These are phyloP conservation scores for Circinella umbellata DNA, from an alignment of 371 early-diverging fungal genomes.

Conservation along the genomic window DNA sequence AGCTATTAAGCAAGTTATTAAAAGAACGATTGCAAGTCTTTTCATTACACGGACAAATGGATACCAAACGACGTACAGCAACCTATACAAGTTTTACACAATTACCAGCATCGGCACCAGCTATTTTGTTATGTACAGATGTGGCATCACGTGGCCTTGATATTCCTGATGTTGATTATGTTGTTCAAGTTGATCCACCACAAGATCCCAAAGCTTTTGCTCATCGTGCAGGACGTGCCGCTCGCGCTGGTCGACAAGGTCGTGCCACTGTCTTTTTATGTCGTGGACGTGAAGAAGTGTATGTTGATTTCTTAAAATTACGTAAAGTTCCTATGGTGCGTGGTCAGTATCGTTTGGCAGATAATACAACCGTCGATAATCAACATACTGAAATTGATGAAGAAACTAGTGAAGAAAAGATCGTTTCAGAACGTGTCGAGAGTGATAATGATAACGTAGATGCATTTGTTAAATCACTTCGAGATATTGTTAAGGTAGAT, in stretches of 20 bases:
- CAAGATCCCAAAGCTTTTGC: constrained; percentile 96
- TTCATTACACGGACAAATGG: constrained; percentile 95
- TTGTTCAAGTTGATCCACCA: constrained; percentile 96
- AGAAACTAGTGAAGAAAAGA: constrained; percentile 41
- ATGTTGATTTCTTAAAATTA: constrained; percentile 83
- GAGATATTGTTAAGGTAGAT: constrained; percentile 65
- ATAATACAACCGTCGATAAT: constrained; percentile 28
- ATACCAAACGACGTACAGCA: constrained; percentile 78
- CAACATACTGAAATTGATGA: not conserved
- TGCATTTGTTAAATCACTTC: constrained; percentile 53
- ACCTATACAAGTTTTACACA: constrained; percentile 68
- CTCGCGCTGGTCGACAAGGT: constrained; percentile 90
- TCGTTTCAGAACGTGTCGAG: constrained; percentile 38
- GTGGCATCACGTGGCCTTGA: constrained; percentile 98
- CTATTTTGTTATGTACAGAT: constrained; percentile 94
- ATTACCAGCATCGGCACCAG: constrained; percentile 65
- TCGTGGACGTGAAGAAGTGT: constrained; percentile 85
- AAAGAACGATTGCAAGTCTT: constrained; percentile 63
- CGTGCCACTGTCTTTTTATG: constrained; percentile 85
- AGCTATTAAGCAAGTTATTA: constrained; percentile 52
- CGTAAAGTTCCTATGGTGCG: constrained; percentile 84
- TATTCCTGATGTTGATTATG: constrained; percentile 95
- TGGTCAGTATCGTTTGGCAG: constrained; percentile 48
- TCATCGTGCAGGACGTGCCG: constrained; percentile 99
- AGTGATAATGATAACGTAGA: constrained; percentile 48